Base-by-base conservation (phyloP, 495 filamentous ascomycete genomes). In the Aspergillus olivimuriae region DNA sequence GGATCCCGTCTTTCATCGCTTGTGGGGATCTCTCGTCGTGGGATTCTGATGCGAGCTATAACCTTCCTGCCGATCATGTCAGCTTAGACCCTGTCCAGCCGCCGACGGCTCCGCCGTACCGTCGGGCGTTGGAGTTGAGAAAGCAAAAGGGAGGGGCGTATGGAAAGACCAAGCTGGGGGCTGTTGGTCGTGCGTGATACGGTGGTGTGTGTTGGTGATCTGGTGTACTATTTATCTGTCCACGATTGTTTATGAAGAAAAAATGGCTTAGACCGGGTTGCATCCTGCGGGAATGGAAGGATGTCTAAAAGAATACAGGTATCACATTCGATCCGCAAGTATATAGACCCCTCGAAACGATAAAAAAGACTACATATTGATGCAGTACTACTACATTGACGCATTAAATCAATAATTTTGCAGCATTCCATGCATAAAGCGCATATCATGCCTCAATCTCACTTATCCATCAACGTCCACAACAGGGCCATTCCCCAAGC, bases 1-100 rank as follows among this genome's bases (percentile, higher is more conserved):
- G 89, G 86, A 89, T 97, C 41, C 87, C 88, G 0, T 86, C 89
- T 0, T 98, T 98, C 56, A 80, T 98, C 39, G 92, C 92, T 12
- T 97, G 94, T 58, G 92, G 92, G 9, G 92, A 98, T 62, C 73
- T 97, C n/a, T 90, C 87, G 3, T 81, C 86, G 5, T 96, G 83
- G 69, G 92, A 98, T 62, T 85, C 90, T 0, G 92, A 98, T 73
- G 92, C 92, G 15, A 87, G 88, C 1, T 95, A 96, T 65, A 75
- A 82, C 47, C 70, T 98, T 8, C 89, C 92, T 1, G 75, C 80
- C 34, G 77, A 80, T 40, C 76, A 89, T 52, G 76, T 86, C 31
- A 87, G 80, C 41, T 77, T 96, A 23, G 90, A 95, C 59, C 92
- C 92, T 0, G 77, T 98, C n/a, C 92, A 96, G 49, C 91, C 90